A percentile compares a stretch with the other conserved stretches of the same genome.
These are phyloP conservation scores for Periconia sp. DNA, from an alignment of 2,329 filamentous ascomycete genomes.

Conservation along the genomic window DNA sequence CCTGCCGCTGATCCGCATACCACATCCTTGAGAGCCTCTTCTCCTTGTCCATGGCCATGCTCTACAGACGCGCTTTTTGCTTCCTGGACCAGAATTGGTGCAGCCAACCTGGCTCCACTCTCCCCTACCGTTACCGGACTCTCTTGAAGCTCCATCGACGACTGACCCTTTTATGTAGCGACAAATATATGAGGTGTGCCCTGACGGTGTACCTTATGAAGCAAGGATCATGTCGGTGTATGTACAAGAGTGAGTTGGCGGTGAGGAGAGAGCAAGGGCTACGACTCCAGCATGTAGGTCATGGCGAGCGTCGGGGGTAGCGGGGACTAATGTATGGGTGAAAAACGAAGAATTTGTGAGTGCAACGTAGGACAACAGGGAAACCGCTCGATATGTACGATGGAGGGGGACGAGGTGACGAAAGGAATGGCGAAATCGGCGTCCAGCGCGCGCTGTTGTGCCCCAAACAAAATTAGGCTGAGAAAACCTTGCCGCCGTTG, in stretches of 20 bases:
- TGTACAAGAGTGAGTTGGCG: conserved; percentile 32
- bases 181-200: conserved; percentile 6
- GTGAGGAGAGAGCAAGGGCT: conserved; percentile 34
- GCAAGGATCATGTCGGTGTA: conserved; percentile 25
- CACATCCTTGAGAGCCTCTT: conserved; percentile 83
- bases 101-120: conserved; percentile 30
- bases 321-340: conserved; percentile 11
- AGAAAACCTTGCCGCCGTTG: conserved; percentile 24
- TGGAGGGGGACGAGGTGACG: conserved; percentile 23
- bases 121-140: conserved; percentile 38
- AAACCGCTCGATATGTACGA: conserved; percentile 18
- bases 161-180: conserved; percentile 9
- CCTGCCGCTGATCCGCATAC: conserved; percentile 90
- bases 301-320: conserved; percentile 15
- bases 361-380: conserved; percentile 27
- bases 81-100: conserved; percentile 27
- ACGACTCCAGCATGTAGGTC: conserved; percentile 25
- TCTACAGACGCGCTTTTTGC: conserved; percentile 14
- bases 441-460: conserved; percentile 26
- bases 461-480: conserved; percentile 31
- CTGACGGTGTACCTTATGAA: conserved; percentile 19
- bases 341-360: conserved; percentile 16
- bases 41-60: conserved; percentile 49
- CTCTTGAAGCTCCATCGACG: conserved; percentile 38
- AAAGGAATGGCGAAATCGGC: conserved; percentile 26